Percentiles rank a stretch among this genome's conserved stretches.
phyloP scores from a whole-genome alignment of 371 early-diverging fungal genomes.

The Coemansia sp. region DNA sequence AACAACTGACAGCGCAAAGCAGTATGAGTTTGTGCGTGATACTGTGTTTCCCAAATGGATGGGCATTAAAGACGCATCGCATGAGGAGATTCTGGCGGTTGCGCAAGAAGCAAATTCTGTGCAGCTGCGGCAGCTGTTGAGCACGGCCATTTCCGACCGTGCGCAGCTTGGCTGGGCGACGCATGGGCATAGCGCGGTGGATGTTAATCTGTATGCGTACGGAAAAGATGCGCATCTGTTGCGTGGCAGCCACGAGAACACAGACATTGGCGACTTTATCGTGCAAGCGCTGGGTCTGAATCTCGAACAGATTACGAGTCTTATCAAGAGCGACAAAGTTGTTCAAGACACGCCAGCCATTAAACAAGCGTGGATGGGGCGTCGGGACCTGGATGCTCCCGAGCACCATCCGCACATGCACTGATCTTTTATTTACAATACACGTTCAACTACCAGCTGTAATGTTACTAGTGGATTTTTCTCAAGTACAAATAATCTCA shows the following conservation, averaged over 20 bases:
- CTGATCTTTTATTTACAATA: background rate
- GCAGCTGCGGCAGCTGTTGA: constrained; percentile 45
- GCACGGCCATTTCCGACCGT: constrained; percentile 57
- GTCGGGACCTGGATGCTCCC: constrained; percentile 40
- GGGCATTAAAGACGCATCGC: constrained; percentile 58
- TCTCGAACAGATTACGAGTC: constrained; percentile 56
- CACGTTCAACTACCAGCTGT: background rate
- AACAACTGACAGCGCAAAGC: background rate
- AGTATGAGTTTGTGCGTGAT: constrained; percentile 35
- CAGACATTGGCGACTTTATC: constrained; percentile 73
- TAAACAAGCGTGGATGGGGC: constrained; percentile 40
- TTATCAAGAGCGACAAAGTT: constrained; percentile 49
- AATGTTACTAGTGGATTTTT: background rate
- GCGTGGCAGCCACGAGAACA: constrained; percentile 76
- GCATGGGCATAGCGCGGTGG: constrained; percentile 60
- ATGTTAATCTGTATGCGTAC: constrained; percentile 67
- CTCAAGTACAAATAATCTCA: background rate
- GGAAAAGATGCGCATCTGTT: constrained; percentile 57
- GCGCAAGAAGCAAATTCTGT: constrained; percentile 38
- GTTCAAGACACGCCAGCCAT: constrained; percentile 24
- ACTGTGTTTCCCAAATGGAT: constrained; percentile 57
- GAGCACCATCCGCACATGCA: constrained; percentile 30
- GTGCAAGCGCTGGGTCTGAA: constrained; percentile 57
- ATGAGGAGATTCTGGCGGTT: constrained; percentile 57
- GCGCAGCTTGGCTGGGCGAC: constrained; percentile 68